Percentiles rank a stretch among this genome's conserved stretches.
phyloP scores from a whole-genome alignment of 2,329 filamentous ascomycete genomes.

The Ceratocystis lukuohia region DNA sequence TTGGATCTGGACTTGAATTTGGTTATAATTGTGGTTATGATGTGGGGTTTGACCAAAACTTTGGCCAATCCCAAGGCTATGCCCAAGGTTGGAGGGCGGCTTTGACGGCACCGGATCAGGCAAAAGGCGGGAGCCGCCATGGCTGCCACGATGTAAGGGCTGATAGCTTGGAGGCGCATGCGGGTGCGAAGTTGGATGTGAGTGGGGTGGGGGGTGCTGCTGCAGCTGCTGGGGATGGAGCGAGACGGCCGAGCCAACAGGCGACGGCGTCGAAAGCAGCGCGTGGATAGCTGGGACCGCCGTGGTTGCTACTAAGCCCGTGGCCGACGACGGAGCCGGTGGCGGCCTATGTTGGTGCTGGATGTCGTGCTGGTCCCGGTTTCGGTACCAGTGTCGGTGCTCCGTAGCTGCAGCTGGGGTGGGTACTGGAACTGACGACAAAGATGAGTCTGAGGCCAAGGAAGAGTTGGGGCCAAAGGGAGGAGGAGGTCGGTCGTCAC shows the following conservation, averaged over 20 bases:
- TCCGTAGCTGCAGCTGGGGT: not conserved
- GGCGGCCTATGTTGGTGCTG: not conserved
- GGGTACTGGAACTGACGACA: not conserved
- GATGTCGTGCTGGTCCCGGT: not conserved
- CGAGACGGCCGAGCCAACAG: conserved; percentile 13
- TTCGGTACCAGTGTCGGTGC: not conserved
- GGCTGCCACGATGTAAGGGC: conserved; percentile 1
- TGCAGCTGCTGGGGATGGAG: conserved; percentile 15
- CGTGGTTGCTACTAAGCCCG: conserved; percentile 12
- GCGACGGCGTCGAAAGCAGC: conserved; percentile 17
- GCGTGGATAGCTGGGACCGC: conserved; percentile 9
- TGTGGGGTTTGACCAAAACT: too few relatives aligned
- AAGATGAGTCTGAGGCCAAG: too few relatives aligned
- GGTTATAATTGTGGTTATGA: too few relatives aligned
- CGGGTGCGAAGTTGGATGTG: not conserved
- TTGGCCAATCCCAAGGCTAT: too few relatives aligned
- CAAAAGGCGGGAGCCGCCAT: conserved; percentile 17
- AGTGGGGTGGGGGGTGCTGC: conserved; percentile 4
- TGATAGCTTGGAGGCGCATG: not conserved
- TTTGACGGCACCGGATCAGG: conserved; percentile 12
- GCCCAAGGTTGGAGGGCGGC: conserved; percentile 3
- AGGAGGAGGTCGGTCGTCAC: conserved; percentile 19
- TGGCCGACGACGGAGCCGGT: conserved; percentile 7
- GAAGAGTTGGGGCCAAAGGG: conserved; percentile 13
- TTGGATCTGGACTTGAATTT: too few relatives aligned